Conservation (phyloP, 805 yeast species). For the Starmerella sirachaensis region DNA sequence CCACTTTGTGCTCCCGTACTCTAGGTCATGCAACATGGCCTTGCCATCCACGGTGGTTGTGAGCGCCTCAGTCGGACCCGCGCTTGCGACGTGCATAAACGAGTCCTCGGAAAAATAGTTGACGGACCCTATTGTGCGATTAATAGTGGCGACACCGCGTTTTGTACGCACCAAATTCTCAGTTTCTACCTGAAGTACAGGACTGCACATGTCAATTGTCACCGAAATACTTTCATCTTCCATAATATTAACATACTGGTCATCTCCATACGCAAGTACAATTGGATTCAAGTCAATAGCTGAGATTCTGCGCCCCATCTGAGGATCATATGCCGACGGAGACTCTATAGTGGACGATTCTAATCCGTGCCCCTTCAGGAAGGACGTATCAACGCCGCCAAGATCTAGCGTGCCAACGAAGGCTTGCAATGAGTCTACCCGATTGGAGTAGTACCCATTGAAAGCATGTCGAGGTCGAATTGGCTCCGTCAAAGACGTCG, state of each 20-base stretch:
- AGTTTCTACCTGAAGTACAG: constrained; percentile 15
- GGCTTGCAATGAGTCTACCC: neutral
- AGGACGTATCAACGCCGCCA: constrained; percentile 5
- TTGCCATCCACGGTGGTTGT: constrained; percentile 6
- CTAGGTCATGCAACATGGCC: constrained; percentile 4
- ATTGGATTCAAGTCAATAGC: neutral
- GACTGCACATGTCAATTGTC: constrained; percentile 12
- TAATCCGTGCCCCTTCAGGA: neutral
- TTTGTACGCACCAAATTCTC: constrained; percentile 12
- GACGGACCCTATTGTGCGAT: neutral
- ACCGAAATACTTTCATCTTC: neutral
- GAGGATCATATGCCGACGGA: constrained; percentile 14
- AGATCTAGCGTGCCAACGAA: neutral
- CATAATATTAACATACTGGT: constrained; percentile 2
- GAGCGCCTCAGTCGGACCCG: neutral
- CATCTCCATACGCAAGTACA: constrained; percentile 15
- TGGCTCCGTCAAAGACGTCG: neutral
- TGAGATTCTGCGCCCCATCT: constrained; percentile 11
- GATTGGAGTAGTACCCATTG: neutral
- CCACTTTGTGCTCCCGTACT: constrained; percentile 2
- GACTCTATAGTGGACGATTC: constrained; percentile 10
- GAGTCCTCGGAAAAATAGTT: constrained; percentile 11
- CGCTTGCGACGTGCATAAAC: constrained; percentile 13
- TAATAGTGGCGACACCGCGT: constrained; percentile 8
- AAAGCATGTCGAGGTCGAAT: neutral